Percentiles rank a stretch among this genome's conserved stretches.
phyloP scores from a whole-genome alignment of 129 eudicot species.

The Flaveria bidentis region DNA sequence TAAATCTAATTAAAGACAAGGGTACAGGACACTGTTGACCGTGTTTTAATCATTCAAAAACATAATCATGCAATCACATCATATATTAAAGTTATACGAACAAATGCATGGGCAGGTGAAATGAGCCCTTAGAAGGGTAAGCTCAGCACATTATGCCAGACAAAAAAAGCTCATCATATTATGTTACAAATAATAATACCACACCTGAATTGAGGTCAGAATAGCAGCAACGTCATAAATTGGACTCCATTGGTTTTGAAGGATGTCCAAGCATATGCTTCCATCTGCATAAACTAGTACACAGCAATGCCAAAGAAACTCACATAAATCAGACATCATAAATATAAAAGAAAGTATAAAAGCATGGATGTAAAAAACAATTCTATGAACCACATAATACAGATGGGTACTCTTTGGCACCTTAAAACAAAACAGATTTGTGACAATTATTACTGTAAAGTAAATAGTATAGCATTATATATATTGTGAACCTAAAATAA shows the following conservation, averaged over 20 bases:
- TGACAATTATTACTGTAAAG: not conserved
- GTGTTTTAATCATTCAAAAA: slow-evolving; percentile 8
- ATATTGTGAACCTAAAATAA: not conserved
- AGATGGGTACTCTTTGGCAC: not conserved
- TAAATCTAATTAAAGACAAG: not conserved
- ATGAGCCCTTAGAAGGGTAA: not conserved
- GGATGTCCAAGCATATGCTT: slow-evolving; percentile 85
- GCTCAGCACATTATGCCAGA: not conserved
- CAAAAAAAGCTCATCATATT: not conserved
- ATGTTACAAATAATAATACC: not conserved
- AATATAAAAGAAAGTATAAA: not conserved
- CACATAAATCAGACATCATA: slow-evolving; percentile 7
- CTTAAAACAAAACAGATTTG: not conserved
- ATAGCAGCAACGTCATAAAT: slow-evolving; percentile 92
- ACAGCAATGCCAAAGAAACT: slow-evolving; percentile 18
- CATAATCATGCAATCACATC: slow-evolving; percentile 3
- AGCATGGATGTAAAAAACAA: slow-evolving; percentile 2
- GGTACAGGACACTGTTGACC: not conserved
- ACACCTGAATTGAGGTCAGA: slow-evolving; percentile 81
- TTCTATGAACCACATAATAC: not conserved
- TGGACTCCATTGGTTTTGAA: slow-evolving; percentile 94
- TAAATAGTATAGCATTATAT: not conserved
- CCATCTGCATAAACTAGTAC: slow-evolving; percentile 74
- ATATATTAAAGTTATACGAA: not conserved
- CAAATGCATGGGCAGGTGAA: too few species aligned